Evolutionary conservation across 441 rosid species (phyloP).

Genomic region (Mallotus japonicus): DNA sequence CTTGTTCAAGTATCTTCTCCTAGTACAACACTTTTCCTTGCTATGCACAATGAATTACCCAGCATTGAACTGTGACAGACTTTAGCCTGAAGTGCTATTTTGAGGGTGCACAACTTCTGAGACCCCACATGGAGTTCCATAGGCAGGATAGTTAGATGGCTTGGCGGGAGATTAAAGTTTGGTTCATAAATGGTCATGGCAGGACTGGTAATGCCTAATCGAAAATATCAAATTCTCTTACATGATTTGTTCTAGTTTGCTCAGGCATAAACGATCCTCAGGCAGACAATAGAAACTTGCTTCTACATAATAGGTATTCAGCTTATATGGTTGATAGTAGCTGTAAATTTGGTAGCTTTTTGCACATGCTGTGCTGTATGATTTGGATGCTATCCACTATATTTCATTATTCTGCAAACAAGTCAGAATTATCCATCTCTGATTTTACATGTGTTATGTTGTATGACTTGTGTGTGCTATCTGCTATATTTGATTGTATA

Average conservation of each 20-base stretch:
- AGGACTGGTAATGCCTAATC: neutral
- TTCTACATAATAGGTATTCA: neutral
- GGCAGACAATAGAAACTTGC: too few relatives aligned
- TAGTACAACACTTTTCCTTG: too few relatives aligned
- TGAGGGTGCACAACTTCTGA: neutral
- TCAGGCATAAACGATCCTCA: neutral
- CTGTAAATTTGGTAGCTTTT: conserved; percentile 2
- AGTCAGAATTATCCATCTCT: neutral
- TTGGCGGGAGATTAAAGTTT: neutral
- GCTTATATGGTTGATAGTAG: neutral
- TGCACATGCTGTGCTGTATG: neutral
- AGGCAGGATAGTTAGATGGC: neutral
- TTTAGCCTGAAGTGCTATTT: neutral
- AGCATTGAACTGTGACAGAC: too few relatives aligned
- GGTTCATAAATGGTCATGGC: neutral
- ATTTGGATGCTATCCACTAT: neutral
- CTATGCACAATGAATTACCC: too few relatives aligned
- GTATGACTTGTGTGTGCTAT: neutral
- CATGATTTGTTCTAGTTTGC: neutral
- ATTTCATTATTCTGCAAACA: neutral
- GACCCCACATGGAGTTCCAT: neutral
- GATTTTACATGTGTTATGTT: neutral
- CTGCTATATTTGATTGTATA: neutral
- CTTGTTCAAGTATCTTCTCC: too few relatives aligned
- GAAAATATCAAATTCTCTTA: neutral